Conservation (phyloP, 805 yeast genomes). For the Saccharomycopsis capsularis region DNA sequence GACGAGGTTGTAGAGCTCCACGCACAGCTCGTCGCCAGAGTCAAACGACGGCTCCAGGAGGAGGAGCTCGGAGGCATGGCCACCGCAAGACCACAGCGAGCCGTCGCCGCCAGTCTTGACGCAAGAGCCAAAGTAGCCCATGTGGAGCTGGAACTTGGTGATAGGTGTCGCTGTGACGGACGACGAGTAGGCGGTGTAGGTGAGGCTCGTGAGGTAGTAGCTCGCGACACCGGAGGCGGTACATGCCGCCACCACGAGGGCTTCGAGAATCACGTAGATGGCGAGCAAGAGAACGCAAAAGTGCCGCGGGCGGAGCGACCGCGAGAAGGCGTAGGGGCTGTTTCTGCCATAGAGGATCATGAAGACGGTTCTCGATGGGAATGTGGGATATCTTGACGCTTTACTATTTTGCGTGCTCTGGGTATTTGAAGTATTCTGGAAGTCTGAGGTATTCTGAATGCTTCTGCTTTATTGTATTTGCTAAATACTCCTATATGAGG, state of each 20-base stretch:
- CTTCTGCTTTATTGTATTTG: too few relatives aligned
- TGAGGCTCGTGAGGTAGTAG: conserved; percentile 12
- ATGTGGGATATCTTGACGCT: too few relatives aligned
- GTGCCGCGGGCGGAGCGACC: conserved; percentile 15
- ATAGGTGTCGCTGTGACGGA: conserved; percentile 4
- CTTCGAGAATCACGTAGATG: conserved; percentile 21
- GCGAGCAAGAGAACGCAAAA: conserved; percentile 18
- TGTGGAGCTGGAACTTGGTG: conserved; percentile 4
- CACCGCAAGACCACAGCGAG: conserved; percentile 17
- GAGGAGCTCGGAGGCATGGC: conserved; percentile 11
- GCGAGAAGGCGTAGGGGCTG: background rate
- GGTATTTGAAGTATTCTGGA: too few relatives aligned
- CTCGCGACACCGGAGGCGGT: conserved; percentile 7
- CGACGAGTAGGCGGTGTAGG: conserved; percentile 1
- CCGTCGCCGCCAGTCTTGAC: conserved; percentile 1
- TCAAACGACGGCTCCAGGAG: conserved; percentile 10
- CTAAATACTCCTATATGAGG: too few relatives aligned
- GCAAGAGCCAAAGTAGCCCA: conserved; percentile 21
- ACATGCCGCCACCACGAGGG: conserved; percentile 18
- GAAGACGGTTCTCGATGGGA: too few relatives aligned
- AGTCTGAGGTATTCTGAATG: too few relatives aligned
- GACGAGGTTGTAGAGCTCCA: conserved; percentile 17
- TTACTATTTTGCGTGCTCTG: too few relatives aligned
- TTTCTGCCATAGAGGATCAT: background rate
- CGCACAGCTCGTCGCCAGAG: background rate